Conservation (phyloP, 129 eudicot species). For the Flaveria ramosissima region DNA sequence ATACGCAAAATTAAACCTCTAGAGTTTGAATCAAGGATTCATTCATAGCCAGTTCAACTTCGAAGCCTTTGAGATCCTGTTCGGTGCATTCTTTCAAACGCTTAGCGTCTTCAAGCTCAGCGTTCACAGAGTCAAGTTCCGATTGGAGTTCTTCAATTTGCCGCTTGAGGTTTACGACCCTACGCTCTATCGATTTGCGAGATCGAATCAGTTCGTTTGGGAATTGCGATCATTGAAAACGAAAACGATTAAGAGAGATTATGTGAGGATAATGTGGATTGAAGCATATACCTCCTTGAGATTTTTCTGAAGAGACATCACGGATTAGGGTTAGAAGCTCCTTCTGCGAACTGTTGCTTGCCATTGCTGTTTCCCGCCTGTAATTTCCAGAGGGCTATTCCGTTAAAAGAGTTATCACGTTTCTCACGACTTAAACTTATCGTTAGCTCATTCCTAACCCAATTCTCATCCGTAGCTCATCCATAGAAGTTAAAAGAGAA, state of each 20-base stretch:
- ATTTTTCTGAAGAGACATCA: constrained; percentile 67
- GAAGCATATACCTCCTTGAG: constrained; percentile 63
- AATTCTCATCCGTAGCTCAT: too few species aligned
- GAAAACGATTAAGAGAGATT: constrained; percentile 6
- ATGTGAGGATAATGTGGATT: constrained; percentile 11
- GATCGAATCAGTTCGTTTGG: constrained; percentile 10
- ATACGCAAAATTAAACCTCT: constrained; percentile 47
- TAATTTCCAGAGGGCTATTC: constrained; percentile 5
- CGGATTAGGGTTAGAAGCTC: constrained; percentile 70
- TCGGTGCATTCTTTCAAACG: constrained; percentile 55
- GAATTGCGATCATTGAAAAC: background rate
- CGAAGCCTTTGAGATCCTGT: constrained; percentile 72
- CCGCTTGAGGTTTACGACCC: constrained; percentile 59
- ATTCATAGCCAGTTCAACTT: constrained; percentile 65
- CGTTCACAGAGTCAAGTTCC: constrained; percentile 46
- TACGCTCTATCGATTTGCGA: constrained; percentile 50
- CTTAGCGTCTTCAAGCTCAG: constrained; percentile 58
- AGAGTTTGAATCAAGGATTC: constrained; percentile 72
- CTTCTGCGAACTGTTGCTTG: constrained; percentile 58
- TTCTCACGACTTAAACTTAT: too few species aligned
- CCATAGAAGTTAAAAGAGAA: too few species aligned
- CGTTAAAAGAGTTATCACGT: too few species aligned
- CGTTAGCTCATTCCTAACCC: too few species aligned
- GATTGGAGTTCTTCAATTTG: constrained; percentile 52
- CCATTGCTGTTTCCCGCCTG: constrained; percentile 56